Base-by-base conservation (phyloP, 202 grass and related monocot species). In the Zizania palustris region DNA sequence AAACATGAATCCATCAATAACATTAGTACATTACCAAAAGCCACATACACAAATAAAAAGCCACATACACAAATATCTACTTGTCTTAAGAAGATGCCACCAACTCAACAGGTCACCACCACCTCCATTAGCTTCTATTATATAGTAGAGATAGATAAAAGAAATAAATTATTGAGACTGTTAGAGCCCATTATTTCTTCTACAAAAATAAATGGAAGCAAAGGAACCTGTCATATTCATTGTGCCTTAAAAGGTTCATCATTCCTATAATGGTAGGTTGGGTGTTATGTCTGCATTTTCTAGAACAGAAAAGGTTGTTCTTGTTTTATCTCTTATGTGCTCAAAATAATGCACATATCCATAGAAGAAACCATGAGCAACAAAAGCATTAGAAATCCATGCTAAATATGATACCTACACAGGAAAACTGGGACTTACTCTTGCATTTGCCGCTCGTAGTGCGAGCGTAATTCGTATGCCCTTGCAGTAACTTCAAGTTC, bases 391-490 rank as follows among this genome's bases (percentile, higher is more conserved):
- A 78, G 34, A 74, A 70, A 45, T 6, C 15, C 6, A 67, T 20
- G 60, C 5, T 44, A 3, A 76, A 45, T 21, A 42, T 21, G 59
- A 43, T 55, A 63, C 8, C 28, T 43, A 74, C 4, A 81, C 51
- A 53, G 51, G 44, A 68, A 63, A 61, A 22, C 15, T 35, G 67
- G 34, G 37, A 19, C 85, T 87, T 93, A 99, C 96, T 90, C 89
- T 79, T 95, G 78, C 83, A 89, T 89, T 82, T 99, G 96, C 57
- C 87, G 87, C 13, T 99, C 96, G 67, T 99, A 99, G 41, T 92
- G 82, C 9, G 87, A 90, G 5, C 96, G 88, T 15, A 99, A 78
- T 93, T 99, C 92, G 56, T 99, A 86, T 61, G 91, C 89, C 79
- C 89, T 92, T 46, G 87, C 48, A 44, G 80, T 84, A 40, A 99